Conservation (phyloP, 2,329 filamentous ascomycete species). For the Scedosporium apiospermum region DNA sequence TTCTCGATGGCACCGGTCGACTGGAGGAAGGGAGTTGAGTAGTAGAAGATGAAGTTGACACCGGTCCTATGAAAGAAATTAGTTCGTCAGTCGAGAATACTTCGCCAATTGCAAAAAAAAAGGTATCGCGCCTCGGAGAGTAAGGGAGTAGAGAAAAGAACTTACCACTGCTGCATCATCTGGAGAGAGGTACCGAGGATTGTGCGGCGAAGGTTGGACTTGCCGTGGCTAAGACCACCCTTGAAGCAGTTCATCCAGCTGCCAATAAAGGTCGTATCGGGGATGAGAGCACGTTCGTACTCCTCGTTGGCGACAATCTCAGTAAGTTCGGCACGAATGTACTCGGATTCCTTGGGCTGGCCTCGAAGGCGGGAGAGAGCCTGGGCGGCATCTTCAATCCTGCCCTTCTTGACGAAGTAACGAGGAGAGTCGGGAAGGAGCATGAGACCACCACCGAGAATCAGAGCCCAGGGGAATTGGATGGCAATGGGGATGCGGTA, state of each 20-base stretch:
- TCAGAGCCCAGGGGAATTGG: conserved; percentile 72
- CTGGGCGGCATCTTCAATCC: conserved; percentile 52
- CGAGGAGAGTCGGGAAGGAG: conserved; percentile 78
- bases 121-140: not conserved
- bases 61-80: conserved; percentile 45
- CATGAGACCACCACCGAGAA: conserved; percentile 63
- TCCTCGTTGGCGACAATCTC: conserved; percentile 87
- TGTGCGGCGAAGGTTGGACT: conserved; percentile 61
- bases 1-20: conserved; percentile 66
- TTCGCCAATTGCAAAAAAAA: not conserved
- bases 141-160: not conserved
- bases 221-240: conserved; percentile 51
- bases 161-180: conserved; percentile 66
- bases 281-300: conserved; percentile 66
- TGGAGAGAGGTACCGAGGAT: conserved; percentile 64
- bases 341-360: conserved; percentile 62
- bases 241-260: conserved; percentile 62
- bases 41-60: conserved; percentile 91
- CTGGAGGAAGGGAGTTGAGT: conserved; percentile 76
- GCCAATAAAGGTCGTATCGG: conserved; percentile 52
- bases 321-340: conserved; percentile 67
- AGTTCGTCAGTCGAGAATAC: not conserved
- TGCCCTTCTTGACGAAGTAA: conserved; percentile 73
- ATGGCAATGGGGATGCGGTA: conserved; percentile 76
- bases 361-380: conserved; percentile 62